Conservation (phyloP, 202 grass and related monocot species). For the Schoenoplectus triqueter region DNA sequence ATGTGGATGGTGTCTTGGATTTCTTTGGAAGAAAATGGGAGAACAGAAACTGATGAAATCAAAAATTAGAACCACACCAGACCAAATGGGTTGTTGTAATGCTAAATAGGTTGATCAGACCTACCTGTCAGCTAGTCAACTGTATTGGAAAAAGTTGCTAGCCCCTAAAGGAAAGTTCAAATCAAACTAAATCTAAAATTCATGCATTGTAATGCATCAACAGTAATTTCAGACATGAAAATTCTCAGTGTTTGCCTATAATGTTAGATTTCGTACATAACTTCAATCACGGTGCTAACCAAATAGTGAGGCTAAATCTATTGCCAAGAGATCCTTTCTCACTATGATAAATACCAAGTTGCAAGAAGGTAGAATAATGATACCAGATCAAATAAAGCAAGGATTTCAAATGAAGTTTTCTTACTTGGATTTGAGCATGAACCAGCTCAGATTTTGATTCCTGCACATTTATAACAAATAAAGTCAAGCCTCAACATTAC, state of each 20-base stretch:
- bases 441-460: constrained; percentile 58
- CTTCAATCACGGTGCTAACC: not conserved
- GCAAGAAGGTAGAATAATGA: constrained; percentile 20
- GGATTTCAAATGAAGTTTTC: constrained; percentile 23
- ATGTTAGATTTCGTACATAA: not conserved
- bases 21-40: not conserved
- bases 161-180: not conserved
- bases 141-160: not conserved
- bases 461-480: constrained; percentile 43
- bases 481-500: not conserved
- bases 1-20: not conserved
- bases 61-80: not conserved
- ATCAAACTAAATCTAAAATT: not conserved
- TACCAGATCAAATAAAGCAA: not conserved
- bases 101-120: constrained; percentile 11
- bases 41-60: constrained; percentile 1
- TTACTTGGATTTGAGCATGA: constrained; percentile 68
- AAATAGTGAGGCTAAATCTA: constrained; percentile 18
- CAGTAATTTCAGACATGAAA: not conserved
- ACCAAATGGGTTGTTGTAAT: constrained; percentile 14
- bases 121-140: not conserved
- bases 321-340: not conserved
- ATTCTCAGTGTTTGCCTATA: not conserved
- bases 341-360: constrained; percentile 22
- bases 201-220: not conserved